Evolutionary conservation across 2,329 filamentous ascomycete genomes (phyloP).

Genomic region (Monilinia vaccinii-corymbosi): DNA sequence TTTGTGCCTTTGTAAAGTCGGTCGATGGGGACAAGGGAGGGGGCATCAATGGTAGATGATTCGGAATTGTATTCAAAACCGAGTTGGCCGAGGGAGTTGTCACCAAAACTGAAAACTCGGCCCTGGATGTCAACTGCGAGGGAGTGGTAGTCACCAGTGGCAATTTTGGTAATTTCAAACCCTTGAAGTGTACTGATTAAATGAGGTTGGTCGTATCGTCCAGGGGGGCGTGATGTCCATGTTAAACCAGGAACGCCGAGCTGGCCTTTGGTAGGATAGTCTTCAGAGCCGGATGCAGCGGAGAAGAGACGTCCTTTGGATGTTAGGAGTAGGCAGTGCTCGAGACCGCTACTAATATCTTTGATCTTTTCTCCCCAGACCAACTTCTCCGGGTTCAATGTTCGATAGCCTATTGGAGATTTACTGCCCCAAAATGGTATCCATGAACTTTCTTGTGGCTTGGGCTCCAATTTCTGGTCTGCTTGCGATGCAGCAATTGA

Average conservation of each 20-base stretch:
- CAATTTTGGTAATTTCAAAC: slow-evolving; percentile 64
- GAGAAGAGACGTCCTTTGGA: slow-evolving; percentile 80
- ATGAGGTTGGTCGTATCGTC: slow-evolving; percentile 73
- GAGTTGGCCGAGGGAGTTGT: slow-evolving; percentile 85
- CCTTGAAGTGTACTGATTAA: slow-evolving; percentile 65
- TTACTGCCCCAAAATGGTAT: slow-evolving; percentile 60
- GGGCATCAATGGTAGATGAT: slow-evolving; percentile 55
- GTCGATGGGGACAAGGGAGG: slow-evolving; percentile 60
- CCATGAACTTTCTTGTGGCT: slow-evolving; percentile 57
- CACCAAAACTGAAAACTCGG: slow-evolving; percentile 77
- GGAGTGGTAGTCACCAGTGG: slow-evolving; percentile 80
- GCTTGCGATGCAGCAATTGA: slow-evolving; percentile 68
- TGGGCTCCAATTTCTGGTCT: slow-evolving; percentile 59
- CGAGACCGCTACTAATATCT: slow-evolving; percentile 67
- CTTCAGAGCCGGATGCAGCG: slow-evolving; percentile 68
- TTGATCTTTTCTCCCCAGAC: slow-evolving; percentile 63
- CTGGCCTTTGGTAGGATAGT: slow-evolving; percentile 76
- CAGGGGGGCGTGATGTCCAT: slow-evolving; percentile 68
- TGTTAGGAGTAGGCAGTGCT: slow-evolving; percentile 81
- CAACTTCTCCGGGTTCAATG: slow-evolving; percentile 56
- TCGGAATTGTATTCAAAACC: slow-evolving; percentile 65
- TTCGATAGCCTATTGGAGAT: slow-evolving; percentile 60
- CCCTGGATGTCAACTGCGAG: slow-evolving; percentile 68
- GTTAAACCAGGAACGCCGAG: slow-evolving; percentile 76
- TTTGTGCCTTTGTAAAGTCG: slow-evolving; percentile 62